Percentiles rank a stretch among this genome's conserved stretches.
Conservation (phyloP, 1,284 basidiomycete species). For the Cutaneotrichosporon mucoides region DNA sequence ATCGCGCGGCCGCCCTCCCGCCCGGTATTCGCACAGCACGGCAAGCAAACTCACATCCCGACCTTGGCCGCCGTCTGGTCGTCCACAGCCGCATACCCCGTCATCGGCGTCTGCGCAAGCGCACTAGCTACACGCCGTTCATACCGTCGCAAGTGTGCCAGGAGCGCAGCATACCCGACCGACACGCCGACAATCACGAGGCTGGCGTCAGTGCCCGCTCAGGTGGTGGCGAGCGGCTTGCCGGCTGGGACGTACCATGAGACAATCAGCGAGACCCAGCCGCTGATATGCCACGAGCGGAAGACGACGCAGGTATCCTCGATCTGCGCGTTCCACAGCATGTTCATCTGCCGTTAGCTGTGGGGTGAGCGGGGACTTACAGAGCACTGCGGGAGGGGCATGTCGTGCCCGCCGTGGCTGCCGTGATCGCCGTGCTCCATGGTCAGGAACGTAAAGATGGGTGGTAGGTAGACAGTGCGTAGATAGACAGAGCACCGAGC, state of each 20-base stretch:
- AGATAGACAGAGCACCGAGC: neutral
- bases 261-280: constrained; percentile 37
- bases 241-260: constrained; percentile 34
- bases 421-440: constrained; percentile 22
- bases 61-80: constrained; percentile 19
- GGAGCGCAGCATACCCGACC: constrained; percentile 38
- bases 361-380: neutral
- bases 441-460: neutral
- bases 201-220: constrained; percentile 20
- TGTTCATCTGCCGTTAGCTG: constrained; percentile 43
- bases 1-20: too few relatives aligned
- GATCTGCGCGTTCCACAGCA: constrained; percentile 49
- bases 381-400: constrained; percentile 14
- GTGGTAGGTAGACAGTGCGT: neutral
- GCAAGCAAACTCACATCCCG: constrained; percentile 29
- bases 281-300: constrained; percentile 43
- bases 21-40: too few relatives aligned
- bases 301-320: constrained; percentile 45
- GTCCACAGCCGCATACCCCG: constrained; percentile 32
- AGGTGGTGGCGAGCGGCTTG: neutral
- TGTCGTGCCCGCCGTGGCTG: constrained; percentile 12
- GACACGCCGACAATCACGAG: constrained; percentile 37
- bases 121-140: constrained; percentile 35
- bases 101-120: constrained; percentile 22
- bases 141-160: constrained; percentile 31